Base-by-base conservation (phyloP, 441 rosid genomes). In the Heliophila coronopifolia region DNA sequence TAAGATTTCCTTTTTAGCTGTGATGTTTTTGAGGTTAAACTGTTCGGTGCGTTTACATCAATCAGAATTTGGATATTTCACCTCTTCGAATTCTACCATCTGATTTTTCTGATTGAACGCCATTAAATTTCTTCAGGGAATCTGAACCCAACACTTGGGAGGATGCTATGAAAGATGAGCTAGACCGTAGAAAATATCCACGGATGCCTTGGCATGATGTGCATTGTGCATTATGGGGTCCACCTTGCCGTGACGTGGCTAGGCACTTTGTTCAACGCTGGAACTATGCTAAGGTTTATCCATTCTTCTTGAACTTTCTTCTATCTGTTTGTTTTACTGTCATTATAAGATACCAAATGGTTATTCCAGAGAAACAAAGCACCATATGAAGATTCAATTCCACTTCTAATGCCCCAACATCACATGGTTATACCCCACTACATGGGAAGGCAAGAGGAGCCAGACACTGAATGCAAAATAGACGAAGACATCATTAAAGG, bases 141-240 rank as follows among this genome's bases (percentile, higher is more conserved):
- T 83, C 87, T 48, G 92, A 83, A 59, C 92, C 92, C 47, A 80
- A 83, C 54, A 78, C 83, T 4, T 83, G 92, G 92, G 87, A 83
- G 63, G 92, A 80, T 18, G 69, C 83, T 8, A 70, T 78, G 87
- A 78, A 55, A 56, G 87, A 80, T 52, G 85, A 83, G 72, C 63
- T 83, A 40, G 81, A 80, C 20, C 72, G 87, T n/a, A 67, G 44
- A 61, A 80, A 70, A 54, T 78, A 65, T 61, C 87, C 92, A 2
- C 76, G 85, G 51, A 83, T 83, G 92, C 92, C 92, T 0, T 83
- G 92, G 92, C 92, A 83, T n/a, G 87, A 83, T 4, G 85, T 80
- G 25, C 92, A 83, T 7, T 83, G 87, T 31, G 85, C 92, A 64
- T 74, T 83, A 9, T 80, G 78, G 92, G 92, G 92, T 25, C 87